A percentile compares a stretch with the other conserved stretches of the same genome.
Evolutionary conservation across 306 rosid species (phyloP).

Genomic region (Glycine soja): DNA sequence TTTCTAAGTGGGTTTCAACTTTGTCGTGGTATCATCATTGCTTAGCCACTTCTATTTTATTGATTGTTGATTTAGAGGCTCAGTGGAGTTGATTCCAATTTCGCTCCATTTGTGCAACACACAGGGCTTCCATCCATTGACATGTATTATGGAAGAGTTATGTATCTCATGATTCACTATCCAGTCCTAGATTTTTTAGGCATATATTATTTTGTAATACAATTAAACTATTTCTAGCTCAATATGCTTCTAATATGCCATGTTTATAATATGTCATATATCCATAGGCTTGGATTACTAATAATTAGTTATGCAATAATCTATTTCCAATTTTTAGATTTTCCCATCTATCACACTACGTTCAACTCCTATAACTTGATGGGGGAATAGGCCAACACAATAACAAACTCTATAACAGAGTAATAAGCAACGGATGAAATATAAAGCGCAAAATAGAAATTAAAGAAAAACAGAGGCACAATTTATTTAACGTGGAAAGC

Average conservation of each 20-base stretch:
- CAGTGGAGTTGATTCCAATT: constrained; percentile 81
- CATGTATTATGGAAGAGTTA: constrained; percentile 89
- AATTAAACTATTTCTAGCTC: not conserved
- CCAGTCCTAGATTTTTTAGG: no score
- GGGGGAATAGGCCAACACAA: no score
- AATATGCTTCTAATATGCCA: not conserved
- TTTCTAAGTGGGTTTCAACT: not conserved
- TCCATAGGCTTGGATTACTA: not conserved
- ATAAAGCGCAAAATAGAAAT: no score
- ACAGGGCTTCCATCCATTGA: constrained; percentile 93
- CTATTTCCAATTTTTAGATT: constrained; percentile 56
- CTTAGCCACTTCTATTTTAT: constrained; percentile 45
- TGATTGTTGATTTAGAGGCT: constrained; percentile 81
- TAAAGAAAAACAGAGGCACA: no score
- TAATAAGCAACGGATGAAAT: no score
- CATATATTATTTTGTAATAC: not conserved
- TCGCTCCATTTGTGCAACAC: constrained; percentile 89
- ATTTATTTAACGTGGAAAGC: no score
- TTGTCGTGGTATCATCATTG: constrained; percentile 28
- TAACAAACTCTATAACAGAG: no score
- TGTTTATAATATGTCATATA: not conserved
- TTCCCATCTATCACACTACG: constrained; percentile 95
- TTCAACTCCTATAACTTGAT: constrained; percentile 88
- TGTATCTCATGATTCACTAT: no score
- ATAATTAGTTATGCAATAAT: constrained; percentile 14